Percentiles rank a stretch among this genome's conserved stretches.
Conservation (phyloP, 257 asterid species). For the Solanum dulcamara region DNA sequence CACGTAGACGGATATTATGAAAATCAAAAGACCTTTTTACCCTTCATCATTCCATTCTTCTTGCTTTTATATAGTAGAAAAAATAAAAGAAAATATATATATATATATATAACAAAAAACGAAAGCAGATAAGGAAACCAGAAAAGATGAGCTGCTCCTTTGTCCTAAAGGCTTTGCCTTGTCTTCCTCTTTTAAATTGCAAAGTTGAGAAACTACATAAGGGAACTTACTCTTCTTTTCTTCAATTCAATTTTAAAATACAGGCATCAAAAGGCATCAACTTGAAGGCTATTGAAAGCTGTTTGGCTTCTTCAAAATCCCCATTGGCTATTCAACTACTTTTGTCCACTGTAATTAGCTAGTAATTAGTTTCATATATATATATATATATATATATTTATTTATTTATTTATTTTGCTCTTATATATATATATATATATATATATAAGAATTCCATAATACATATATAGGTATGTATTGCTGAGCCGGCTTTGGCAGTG, state of each 20-base stretch:
- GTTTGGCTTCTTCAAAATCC: slow-evolving; percentile 11
- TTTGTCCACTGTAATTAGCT: slow-evolving; percentile 28
- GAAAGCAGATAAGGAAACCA: neutral
- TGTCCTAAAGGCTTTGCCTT: neutral
- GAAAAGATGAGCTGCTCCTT: neutral
- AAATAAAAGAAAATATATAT: no score
- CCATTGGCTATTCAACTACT: slow-evolving; percentile 43
- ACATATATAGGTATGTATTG: neutral
- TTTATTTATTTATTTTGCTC: neutral
- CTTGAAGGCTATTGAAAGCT: slow-evolving; percentile 8
- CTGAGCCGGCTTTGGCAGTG: neutral
- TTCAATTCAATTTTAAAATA: neutral
- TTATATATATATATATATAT: neutral
- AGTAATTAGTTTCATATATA: neutral
- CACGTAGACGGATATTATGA: no score
- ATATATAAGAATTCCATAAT: neutral
- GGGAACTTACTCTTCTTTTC: neutral
- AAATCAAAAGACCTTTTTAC: no score
- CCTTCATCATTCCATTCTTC: no score
- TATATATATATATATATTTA: neutral
- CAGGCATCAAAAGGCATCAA: neutral
- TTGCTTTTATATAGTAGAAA: no score
- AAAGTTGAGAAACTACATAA: neutral
- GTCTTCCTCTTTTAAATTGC: neutral
- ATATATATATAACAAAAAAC: no score